A percentile compares a stretch with the other conserved stretches of the same genome.
Evolutionary conservation across 1,139 yeast species (phyloP).

Genomic region (Suhomyces bokatorum): DNA sequence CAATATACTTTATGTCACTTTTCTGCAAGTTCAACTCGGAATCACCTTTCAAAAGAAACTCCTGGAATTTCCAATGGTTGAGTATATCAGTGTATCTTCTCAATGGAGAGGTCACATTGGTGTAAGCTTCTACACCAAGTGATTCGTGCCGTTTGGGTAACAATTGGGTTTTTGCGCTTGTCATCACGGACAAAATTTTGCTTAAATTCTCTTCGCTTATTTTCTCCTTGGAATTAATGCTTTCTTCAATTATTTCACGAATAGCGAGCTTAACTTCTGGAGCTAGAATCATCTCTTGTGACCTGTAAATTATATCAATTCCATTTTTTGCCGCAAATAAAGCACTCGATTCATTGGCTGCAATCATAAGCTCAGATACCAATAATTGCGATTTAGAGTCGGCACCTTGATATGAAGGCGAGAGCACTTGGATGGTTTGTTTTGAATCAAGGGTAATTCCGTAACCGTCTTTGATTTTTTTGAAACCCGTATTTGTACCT

Average conservation of each 20-base stretch:
- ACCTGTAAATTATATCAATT: conserved; percentile 59
- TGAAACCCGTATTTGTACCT: conserved; percentile 2
- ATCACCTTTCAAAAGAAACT: conserved; percentile 18
- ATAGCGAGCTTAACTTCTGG: conserved; percentile 41
- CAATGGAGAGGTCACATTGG: conserved; percentile 86
- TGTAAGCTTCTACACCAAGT: conserved; percentile 63
- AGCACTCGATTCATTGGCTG: conserved; percentile 69
- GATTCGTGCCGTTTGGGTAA: conserved; percentile 54
- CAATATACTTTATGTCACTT: conserved; percentile 20
- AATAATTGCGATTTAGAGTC: conserved; percentile 49
- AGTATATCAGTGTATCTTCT: conserved; percentile 82
- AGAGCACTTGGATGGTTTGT: conserved; percentile 16
- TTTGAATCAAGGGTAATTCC: conserved; percentile 13
- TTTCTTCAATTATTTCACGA: conserved; percentile 30
- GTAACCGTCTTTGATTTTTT: conserved; percentile 19
- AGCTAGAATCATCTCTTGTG: conserved; percentile 35
- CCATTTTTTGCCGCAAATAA: conserved; percentile 42
- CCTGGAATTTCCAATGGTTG: conserved; percentile 60
- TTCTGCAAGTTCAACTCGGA: conserved; percentile 9
- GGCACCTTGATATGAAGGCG: conserved; percentile 20
- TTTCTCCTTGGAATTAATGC: conserved; percentile 19
- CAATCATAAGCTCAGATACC: conserved; percentile 82
- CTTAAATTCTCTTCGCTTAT: conserved; percentile 20
- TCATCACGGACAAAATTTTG: conserved; percentile 18
- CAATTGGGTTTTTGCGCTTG: conserved; percentile 26